These are phyloP conservation scores for Globisporangium rhizosaccharum DNA, from an alignment of 352 stramenopile species.

Conservation along the genomic window DNA sequence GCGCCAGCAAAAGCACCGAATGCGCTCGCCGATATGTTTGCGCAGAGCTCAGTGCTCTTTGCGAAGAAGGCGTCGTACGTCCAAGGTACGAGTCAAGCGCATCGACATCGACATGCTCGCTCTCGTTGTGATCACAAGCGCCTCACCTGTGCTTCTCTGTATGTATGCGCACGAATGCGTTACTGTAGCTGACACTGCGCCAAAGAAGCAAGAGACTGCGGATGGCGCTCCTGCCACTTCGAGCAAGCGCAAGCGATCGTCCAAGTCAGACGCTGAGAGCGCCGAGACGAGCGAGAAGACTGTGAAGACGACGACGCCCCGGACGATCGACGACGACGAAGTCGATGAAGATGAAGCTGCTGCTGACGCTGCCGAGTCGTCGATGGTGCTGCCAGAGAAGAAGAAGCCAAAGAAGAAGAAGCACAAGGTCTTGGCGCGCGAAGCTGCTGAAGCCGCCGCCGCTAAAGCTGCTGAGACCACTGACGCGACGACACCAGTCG, in stretches of 20 bases:
- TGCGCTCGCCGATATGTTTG: slow-evolving; percentile 48
- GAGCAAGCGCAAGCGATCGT: slow-evolving; percentile 14
- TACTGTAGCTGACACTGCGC: slow-evolving; percentile 1
- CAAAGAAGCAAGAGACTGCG: too few species aligned
- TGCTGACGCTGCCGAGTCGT: neutral
- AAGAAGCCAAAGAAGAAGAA: slow-evolving; percentile 43
- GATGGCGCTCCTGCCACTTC: slow-evolving; percentile 1
- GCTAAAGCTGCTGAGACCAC: neutral
- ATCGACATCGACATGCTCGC: neutral
- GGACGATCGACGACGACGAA: neutral
- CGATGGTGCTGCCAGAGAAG: slow-evolving; percentile 4
- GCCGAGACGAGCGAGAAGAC: slow-evolving; percentile 11
- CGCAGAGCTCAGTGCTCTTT: slow-evolving; percentile 51
- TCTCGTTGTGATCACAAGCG: neutral
- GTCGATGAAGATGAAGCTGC: neutral
- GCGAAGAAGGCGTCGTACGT: slow-evolving; percentile 62
- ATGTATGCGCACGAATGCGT: neutral
- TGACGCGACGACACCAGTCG: slow-evolving; percentile 4
- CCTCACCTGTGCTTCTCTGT: neutral
- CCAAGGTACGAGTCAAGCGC: slow-evolving; percentile 1
- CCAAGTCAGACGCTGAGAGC: slow-evolving; percentile 14
- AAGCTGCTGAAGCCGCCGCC: slow-evolving; percentile 5
- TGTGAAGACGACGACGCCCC: neutral
- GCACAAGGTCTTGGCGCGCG: slow-evolving; percentile 19
- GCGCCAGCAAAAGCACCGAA: slow-evolving; percentile 11